Evolutionary conservation across 768 basidiomycete species (phyloP).

Genomic region (Phallus indusiatus): DNA sequence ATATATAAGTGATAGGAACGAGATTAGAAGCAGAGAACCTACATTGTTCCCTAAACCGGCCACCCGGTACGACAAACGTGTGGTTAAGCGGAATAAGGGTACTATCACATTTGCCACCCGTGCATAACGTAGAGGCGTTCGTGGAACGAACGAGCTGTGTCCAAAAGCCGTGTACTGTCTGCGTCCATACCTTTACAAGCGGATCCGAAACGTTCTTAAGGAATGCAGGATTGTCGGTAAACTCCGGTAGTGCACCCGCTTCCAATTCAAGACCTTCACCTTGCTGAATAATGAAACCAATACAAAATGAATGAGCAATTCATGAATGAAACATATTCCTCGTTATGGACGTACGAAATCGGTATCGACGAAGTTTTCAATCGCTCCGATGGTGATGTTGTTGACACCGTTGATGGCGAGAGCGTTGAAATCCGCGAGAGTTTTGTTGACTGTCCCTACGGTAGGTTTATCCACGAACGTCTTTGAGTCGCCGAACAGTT

Average conservation of each 20-base stretch:
- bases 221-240: constrained; percentile 55
- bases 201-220: constrained; percentile 62
- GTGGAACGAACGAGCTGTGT: constrained; percentile 66
- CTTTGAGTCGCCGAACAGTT: constrained; percentile 70
- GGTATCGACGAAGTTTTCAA: constrained; percentile 60
- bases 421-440: constrained; percentile 54
- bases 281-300: constrained; percentile 17
- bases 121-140: constrained; percentile 59
- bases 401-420: constrained; percentile 31
- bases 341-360: constrained; percentile 43
- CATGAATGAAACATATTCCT: too few species aligned
- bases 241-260: constrained; percentile 49
- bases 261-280: constrained; percentile 84
- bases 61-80: constrained; percentile 85
- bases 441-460: constrained; percentile 48
- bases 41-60: constrained; percentile 80
- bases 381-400: constrained; percentile 47
- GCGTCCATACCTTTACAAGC: constrained; percentile 59
- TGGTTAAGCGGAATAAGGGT: constrained; percentile 84
- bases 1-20: neutral
- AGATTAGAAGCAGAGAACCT: constrained; percentile 22
- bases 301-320: neutral
- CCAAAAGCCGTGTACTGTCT: constrained; percentile 85
- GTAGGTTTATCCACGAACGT: constrained; percentile 90
- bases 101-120: constrained; percentile 59